Percentiles rank a stretch among this genome's conserved stretches.
phyloP scores from a whole-genome alignment of 2,329 filamentous ascomycete genomes.

The Trichoderma sp. region DNA sequence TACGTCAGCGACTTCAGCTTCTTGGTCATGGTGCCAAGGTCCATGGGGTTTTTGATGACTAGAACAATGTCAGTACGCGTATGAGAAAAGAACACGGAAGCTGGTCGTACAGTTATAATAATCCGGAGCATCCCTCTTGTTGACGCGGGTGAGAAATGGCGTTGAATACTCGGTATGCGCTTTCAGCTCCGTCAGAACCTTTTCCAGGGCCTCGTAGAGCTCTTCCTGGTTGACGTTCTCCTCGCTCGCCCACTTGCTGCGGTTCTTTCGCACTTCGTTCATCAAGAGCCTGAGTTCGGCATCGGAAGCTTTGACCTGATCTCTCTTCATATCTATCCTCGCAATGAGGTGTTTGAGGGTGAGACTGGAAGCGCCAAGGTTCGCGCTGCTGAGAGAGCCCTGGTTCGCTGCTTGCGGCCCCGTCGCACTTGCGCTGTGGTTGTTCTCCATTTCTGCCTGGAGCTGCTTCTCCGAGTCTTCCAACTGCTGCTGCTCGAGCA shows the following conservation, averaged over 20 bases:
- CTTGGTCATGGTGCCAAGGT: slow-evolving; percentile 96
- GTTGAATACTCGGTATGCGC: slow-evolving; percentile 96
- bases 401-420: slow-evolving; percentile 66
- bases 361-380: slow-evolving; percentile 91
- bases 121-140: slow-evolving; percentile 95
- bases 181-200: slow-evolving; percentile 95
- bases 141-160: slow-evolving; percentile 91
- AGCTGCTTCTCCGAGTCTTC: slow-evolving; percentile 96
- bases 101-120: slow-evolving; percentile 80
- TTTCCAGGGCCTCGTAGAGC: slow-evolving; percentile 93
- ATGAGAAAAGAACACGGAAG: neutral
- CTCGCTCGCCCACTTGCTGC: slow-evolving; percentile 98
- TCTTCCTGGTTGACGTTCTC: slow-evolving; percentile 98
- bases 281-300: slow-evolving; percentile 89
- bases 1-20: slow-evolving; percentile 82
- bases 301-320: slow-evolving; percentile 88
- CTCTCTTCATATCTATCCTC: slow-evolving; percentile 89
- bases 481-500: slow-evolving; percentile 95
- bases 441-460: slow-evolving; percentile 88
- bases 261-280: slow-evolving; percentile 96
- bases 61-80: slow-evolving; percentile 34
- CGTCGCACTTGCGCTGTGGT: slow-evolving; percentile 54
- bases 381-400: slow-evolving; percentile 88
- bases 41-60: slow-evolving; percentile 98
- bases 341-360: slow-evolving; percentile 97